A percentile compares a stretch with the other conserved stretches of the same genome.
Conservation (phyloP, 768 basidiomycete species). For the Pleurotus eryngii region DNA sequence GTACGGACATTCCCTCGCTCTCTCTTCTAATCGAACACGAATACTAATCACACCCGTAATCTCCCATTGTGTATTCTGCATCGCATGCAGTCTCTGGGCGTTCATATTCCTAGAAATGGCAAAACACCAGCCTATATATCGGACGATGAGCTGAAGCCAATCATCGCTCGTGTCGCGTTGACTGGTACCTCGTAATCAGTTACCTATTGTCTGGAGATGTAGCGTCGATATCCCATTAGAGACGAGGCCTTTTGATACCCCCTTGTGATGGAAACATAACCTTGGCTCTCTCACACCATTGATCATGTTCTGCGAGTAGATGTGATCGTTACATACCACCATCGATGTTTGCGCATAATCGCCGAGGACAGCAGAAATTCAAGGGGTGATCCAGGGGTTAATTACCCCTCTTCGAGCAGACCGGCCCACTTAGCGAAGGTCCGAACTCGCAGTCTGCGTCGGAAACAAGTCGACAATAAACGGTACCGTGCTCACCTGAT, state of each 20-base stretch:
- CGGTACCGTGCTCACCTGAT: too few relatives aligned
- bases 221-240: background rate
- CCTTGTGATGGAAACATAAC: background rate
- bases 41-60: constrained; percentile 7
- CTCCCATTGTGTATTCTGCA: constrained; percentile 2
- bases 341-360: too few relatives aligned
- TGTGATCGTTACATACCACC: too few relatives aligned
- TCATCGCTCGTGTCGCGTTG: constrained; percentile 38
- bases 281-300: too few relatives aligned
- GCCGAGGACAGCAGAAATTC: too few relatives aligned
- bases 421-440: too few relatives aligned
- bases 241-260: background rate
- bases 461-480: too few relatives aligned
- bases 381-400: too few relatives aligned
- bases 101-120: constrained; percentile 31
- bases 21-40: background rate
- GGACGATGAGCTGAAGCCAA: constrained; percentile 43
- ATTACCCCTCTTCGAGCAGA: too few relatives aligned
- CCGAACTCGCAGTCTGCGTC: too few relatives aligned
- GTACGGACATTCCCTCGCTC: constrained; percentile 24
- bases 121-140: constrained; percentile 35
- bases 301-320: too few relatives aligned
- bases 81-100: constrained; percentile 35
- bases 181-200: constrained; percentile 22
- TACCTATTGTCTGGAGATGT: background rate